These are phyloP conservation scores for Phytophthora agathidicida DNA, from an alignment of 352 stramenopile genomes.

Conservation along the genomic window DNA sequence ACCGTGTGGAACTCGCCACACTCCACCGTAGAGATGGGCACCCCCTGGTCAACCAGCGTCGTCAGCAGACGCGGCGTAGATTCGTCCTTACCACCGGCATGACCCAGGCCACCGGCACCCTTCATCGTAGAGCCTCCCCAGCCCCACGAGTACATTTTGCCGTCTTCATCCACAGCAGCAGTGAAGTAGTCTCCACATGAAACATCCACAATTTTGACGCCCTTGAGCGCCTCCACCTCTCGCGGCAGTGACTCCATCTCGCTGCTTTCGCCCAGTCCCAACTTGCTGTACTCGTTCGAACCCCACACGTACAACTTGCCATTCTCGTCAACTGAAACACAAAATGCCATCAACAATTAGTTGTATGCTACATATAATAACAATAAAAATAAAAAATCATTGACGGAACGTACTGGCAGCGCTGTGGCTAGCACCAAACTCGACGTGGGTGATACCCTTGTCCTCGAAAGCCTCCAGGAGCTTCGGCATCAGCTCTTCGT, in stretches of 20 bases:
- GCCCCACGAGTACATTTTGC: conserved; percentile 92
- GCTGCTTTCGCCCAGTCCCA: conserved; percentile 57
- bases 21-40: conserved; percentile 73
- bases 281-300: conserved; percentile 91
- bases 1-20: conserved; percentile 92
- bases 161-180: conserved; percentile 80
- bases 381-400: conserved; percentile 7
- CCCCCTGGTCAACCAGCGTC: conserved; percentile 82
- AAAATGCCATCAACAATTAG: conserved; percentile 11
- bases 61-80: conserved; percentile 66
- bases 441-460: conserved; percentile 66
- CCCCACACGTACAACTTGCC: conserved; percentile 85
- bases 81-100: conserved; percentile 78
- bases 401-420: conserved; percentile 76
- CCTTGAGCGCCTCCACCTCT: conserved; percentile 71
- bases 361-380: no score
- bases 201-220: conserved; percentile 82
- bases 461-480: conserved; percentile 74
- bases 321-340: conserved; percentile 61
- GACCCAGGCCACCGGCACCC: conserved; percentile 72
- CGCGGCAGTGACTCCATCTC: conserved; percentile 62
- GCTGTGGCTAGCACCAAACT: conserved; percentile 81
- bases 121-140: conserved; percentile 89
- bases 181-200: conserved; percentile 90
- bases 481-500: conserved; percentile 82